These are phyloP conservation scores for Colletotrichum brevisporum DNA, from an alignment of 2,329 filamentous ascomycete genomes.

Conservation along the genomic window DNA sequence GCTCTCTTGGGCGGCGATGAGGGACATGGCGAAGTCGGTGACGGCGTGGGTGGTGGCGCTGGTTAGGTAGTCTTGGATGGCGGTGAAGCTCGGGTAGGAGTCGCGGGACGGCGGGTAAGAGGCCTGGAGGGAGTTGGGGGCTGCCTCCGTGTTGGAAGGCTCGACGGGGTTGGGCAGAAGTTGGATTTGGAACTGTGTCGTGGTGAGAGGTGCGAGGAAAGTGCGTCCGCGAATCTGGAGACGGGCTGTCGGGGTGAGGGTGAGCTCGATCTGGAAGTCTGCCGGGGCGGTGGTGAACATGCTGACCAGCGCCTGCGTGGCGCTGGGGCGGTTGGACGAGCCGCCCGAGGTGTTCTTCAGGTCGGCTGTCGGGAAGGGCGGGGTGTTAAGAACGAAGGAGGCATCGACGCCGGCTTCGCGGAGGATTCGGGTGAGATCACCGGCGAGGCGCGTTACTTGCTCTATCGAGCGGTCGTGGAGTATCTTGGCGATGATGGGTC, in stretches of 20 bases:
- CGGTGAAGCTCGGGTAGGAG: conserved; percentile 59
- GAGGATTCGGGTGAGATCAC: conserved; percentile 59
- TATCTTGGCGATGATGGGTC: conserved; percentile 65
- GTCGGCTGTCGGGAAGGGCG: conserved; percentile 50
- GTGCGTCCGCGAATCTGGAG: conserved; percentile 62
- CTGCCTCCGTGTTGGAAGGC: conserved; percentile 42
- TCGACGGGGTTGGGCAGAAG: conserved; percentile 51
- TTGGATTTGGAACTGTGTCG: conserved; percentile 60
- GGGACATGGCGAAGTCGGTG: conserved; percentile 51
- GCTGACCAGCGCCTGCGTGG: conserved; percentile 61
- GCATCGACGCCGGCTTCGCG: conserved; percentile 61
- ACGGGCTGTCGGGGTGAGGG: conserved; percentile 58
- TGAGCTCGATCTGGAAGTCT: conserved; percentile 59
- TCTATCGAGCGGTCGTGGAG: conserved; percentile 59
- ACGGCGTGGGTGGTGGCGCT: conserved; percentile 59
- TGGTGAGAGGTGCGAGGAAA: conserved; percentile 57
- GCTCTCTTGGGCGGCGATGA: conserved; percentile 17
- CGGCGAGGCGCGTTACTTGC: conserved; percentile 58
- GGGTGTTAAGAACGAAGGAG: conserved; percentile 58
- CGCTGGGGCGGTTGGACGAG: conserved; percentile 54
- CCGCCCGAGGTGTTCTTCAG: conserved; percentile 44
- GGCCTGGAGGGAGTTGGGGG: conserved; percentile 51
- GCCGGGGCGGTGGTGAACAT: conserved; percentile 57
- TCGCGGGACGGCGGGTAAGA: conserved; percentile 60
- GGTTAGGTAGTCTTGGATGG: conserved; percentile 62